Evolutionary conservation across 75 land plant species (phyloP), one percentile per base, ranked within the genome.

Genomic region (Picea sitchensis): DNA sequence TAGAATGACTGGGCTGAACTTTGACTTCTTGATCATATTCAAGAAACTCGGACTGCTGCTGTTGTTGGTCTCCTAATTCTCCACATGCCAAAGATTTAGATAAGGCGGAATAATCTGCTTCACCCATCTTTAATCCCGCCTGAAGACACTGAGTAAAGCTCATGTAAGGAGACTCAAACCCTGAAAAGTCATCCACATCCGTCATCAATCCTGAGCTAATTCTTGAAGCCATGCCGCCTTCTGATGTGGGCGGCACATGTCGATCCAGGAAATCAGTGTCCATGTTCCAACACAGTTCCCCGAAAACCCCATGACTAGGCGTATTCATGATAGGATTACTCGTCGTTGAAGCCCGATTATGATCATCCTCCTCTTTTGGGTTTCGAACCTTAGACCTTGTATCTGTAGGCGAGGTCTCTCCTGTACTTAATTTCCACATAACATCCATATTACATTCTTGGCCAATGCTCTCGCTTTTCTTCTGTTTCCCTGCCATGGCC

Each of bases 121-220:
- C 58, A 14, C 61, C 77, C 77, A 76, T 58, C 14, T 51, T 61
- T 14, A 76, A 20, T 30, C 61, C 61, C 15, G 32, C 31, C 17
- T 76, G 77, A 32, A 76, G 77, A 26, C 77, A 76, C 65, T 76
- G 77, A 15, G 77, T 76, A 63, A 57, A 76, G 68, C 77, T 76
- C 61, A 76, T 51, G 77, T 6, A 76, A 26, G 77, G 61, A 54
- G 77, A 23, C 1, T 76, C 77, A 14, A 76, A 26, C 68, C 77
- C 64, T 8, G 61, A 6, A 26, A 76, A 18, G 18, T 76, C 77
- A 15, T 76, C 61, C 77, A 76, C 23, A 12, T 58, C 77, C 32
- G 59, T 57, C 11, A 76, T 26, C 11, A 15, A 23, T 31, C 30
- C 67, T 21, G 69, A 32, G 71, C 12, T 9, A 51, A 51, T 51